A percentile compares a stretch with the other conserved stretches of the same genome.
Evolutionary conservation across 805 yeast genomes (phyloP).

Genomic region (Isabelozyma pseudorhagii): DNA sequence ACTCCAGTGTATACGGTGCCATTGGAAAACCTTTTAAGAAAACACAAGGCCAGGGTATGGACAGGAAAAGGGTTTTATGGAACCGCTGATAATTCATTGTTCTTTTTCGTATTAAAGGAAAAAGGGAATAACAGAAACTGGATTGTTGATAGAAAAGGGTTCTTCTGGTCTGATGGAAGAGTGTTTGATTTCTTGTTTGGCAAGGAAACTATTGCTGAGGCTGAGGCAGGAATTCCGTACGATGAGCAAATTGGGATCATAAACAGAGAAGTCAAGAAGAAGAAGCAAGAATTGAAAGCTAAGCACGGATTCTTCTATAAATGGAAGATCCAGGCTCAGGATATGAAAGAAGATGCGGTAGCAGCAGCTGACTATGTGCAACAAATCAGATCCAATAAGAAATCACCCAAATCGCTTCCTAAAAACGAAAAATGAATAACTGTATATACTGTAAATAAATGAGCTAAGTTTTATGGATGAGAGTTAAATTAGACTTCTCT

Average conservation of each 20-base stretch:
- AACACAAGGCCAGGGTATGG: slow-evolving; percentile 66
- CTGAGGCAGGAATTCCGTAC: slow-evolving; percentile 66
- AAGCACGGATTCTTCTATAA: slow-evolving; percentile 63
- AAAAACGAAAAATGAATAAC: not conserved
- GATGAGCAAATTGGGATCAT: slow-evolving; percentile 55
- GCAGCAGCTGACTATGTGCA: slow-evolving; percentile 20
- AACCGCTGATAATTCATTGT: slow-evolving; percentile 69
- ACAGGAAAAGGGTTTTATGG: slow-evolving; percentile 89
- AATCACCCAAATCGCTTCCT: not conserved
- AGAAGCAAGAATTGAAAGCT: slow-evolving; percentile 47
- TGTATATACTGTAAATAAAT: not conserved
- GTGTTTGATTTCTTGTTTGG: slow-evolving; percentile 81
- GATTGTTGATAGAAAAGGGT: slow-evolving; percentile 81
- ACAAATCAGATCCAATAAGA: slow-evolving; percentile 3
- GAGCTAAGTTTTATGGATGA: not conserved
- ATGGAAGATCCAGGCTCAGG: slow-evolving; percentile 41
- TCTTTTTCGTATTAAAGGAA: slow-evolving; percentile 71
- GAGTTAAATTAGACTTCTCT: too few relatives aligned
- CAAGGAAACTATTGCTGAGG: slow-evolving; percentile 70
- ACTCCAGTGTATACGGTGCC: slow-evolving; percentile 75
- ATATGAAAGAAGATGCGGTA: slow-evolving; percentile 25
- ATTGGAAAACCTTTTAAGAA: slow-evolving; percentile 50
- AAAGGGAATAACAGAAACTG: slow-evolving; percentile 54
- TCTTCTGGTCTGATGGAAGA: slow-evolving; percentile 92
- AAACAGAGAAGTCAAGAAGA: slow-evolving; percentile 44